Conservation (phyloP, 2,329 filamentous ascomycete species). For the Penicillium janthinellum region DNA sequence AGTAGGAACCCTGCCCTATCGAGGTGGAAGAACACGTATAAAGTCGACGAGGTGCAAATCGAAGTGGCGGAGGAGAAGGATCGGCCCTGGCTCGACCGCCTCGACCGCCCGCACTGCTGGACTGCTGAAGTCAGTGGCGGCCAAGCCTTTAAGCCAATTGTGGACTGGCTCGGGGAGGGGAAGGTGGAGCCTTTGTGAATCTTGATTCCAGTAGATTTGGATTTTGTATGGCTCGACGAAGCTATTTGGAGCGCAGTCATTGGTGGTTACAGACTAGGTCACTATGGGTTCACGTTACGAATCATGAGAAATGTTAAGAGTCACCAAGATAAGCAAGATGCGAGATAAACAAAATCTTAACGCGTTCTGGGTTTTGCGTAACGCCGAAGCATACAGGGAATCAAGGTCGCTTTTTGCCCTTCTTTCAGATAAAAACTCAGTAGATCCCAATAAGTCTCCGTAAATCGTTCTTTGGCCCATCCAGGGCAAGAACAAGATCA, state of each 20-base stretch:
- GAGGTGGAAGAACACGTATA: background rate
- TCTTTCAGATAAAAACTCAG: conserved; percentile 17
- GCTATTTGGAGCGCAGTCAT: too few relatives aligned
- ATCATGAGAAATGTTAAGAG: background rate
- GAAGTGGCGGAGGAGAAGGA: conserved; percentile 9
- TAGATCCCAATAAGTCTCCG: conserved; percentile 12
- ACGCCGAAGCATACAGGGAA: conserved; percentile 17
- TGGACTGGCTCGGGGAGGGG: background rate
- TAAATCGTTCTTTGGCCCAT: conserved; percentile 23
- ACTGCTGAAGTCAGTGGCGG: conserved; percentile 3
- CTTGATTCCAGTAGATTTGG: too few relatives aligned
- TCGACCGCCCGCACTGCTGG: background rate
- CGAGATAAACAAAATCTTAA: background rate
- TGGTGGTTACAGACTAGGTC: too few relatives aligned
- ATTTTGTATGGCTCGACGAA: too few relatives aligned
- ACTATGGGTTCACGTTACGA: background rate
- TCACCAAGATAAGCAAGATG: background rate
- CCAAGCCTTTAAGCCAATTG: background rate
- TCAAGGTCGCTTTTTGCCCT: conserved; percentile 20
- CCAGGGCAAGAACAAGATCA: conserved; percentile 23
- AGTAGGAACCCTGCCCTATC: background rate
- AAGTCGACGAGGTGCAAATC: background rate
- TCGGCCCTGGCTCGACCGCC: background rate
- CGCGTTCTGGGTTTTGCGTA: conserved; percentile 13
- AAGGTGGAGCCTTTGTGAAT: background rate